phyloP scores from a whole-genome alignment of 768 basidiomycete genomes.

The Russula sp. region DNA sequence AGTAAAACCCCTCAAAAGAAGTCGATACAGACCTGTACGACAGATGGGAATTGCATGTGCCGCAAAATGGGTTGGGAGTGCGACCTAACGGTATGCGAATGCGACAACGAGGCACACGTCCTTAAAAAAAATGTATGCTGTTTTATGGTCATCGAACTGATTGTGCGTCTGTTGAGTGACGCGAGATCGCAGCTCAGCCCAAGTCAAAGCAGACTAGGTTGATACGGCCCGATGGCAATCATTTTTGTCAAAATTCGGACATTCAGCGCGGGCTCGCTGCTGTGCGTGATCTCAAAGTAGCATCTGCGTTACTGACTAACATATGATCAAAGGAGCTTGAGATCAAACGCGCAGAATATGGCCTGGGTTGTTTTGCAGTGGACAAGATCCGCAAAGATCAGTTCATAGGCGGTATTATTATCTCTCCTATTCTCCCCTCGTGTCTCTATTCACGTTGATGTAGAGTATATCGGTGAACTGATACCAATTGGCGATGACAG shows the following conservation, averaged over 20 bases:
- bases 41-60: constrained; percentile 49
- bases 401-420: constrained; percentile 34
- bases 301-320: background rate
- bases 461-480: constrained; percentile 69
- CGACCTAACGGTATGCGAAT: constrained; percentile 60
- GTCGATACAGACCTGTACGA: constrained; percentile 35
- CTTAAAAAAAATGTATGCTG: background rate
- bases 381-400: background rate
- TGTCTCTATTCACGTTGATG: background rate
- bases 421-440: background rate
- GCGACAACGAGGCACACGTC: constrained; percentile 45
- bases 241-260: constrained; percentile 19
- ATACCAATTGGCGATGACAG: constrained; percentile 47
- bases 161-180: background rate
- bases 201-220: background rate
- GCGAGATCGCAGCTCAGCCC: background rate
- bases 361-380: constrained; percentile 50
- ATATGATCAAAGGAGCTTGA: constrained; percentile 5
- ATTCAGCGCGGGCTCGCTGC: constrained; percentile 19
- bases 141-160: background rate
- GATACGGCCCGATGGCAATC: background rate
- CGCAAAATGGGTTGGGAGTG: constrained; percentile 54
- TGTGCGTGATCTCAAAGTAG: background rate
- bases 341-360: constrained; percentile 38
- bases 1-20: constrained; percentile 16